A percentile compares a stretch with the other conserved stretches of the same genome.
These are phyloP conservation scores for Suillus ampliporus DNA, from an alignment of 768 basidiomycete genomes.

Conservation along the genomic window DNA sequence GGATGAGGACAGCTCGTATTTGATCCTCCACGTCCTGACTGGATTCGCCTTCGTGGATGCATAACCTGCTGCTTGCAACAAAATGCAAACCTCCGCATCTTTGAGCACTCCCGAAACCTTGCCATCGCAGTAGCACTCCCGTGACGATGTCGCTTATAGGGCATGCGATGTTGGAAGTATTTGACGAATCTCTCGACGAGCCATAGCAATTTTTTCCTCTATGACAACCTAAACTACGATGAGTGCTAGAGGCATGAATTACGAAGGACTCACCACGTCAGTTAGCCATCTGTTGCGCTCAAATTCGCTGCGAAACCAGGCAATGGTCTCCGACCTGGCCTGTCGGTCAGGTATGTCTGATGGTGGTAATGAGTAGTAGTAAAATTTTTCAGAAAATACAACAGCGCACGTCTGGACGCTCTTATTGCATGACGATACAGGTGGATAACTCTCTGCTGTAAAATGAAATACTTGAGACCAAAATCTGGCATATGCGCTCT, in stretches of 20 bases:
- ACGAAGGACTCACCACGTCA: constrained; percentile 52
- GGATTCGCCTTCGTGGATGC: background rate
- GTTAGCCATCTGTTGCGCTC: constrained; percentile 62
- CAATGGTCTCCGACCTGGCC: constrained; percentile 67
- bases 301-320: constrained; percentile 77
- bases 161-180: constrained; percentile 49
- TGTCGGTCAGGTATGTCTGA: constrained; percentile 66
- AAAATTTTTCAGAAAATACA: background rate
- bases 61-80: background rate
- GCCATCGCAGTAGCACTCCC: background rate
- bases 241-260: constrained; percentile 11
- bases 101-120: background rate
- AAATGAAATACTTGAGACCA: constrained; percentile 78
- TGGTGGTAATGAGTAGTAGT: background rate
- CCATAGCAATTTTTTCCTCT: constrained; percentile 61
- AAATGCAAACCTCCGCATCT: background rate
- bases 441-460: constrained; percentile 61
- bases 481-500: constrained; percentile 21
- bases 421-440: constrained; percentile 75
- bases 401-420: constrained; percentile 61
- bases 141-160: background rate
- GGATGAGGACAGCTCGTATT: background rate
- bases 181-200: constrained; percentile 64
- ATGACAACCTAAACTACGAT: constrained; percentile 53
- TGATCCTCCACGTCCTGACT: background rate